Evolutionary conservation across 441 rosid species (phyloP).

Genomic region (Populus trichocarpa): DNA sequence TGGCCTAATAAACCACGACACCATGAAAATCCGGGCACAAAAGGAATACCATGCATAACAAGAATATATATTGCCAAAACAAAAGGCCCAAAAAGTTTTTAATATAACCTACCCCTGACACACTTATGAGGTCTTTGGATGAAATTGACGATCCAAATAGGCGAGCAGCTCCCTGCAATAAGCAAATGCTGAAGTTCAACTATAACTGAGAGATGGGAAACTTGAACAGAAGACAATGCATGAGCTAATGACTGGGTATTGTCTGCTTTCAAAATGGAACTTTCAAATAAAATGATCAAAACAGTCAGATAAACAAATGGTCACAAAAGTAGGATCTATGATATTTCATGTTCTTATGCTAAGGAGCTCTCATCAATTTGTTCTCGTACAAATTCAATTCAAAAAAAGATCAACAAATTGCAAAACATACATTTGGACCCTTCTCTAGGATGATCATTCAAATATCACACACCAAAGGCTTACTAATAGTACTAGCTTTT

Average conservation of each 20-base stretch:
- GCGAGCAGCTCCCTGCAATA: conserved; percentile 91
- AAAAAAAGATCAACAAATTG: no score
- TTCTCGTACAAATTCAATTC: neutral
- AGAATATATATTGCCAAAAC: neutral
- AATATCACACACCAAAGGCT: neutral
- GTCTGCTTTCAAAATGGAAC: neutral
- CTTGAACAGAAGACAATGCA: neutral
- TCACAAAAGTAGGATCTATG: neutral
- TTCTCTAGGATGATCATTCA: neutral
- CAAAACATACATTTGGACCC: no score
- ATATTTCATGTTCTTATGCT: neutral
- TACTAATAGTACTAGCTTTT: neutral
- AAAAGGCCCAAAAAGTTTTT: conserved; percentile 1
- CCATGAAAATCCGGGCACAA: neutral
- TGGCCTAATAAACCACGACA: conserved; percentile 43
- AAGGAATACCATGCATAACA: neutral
- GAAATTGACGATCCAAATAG: conserved; percentile 86
- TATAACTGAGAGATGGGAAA: conserved; percentile 9
- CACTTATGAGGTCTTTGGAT: conserved; percentile 68
- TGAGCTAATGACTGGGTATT: neutral
- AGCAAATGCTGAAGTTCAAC: conserved; percentile 8
- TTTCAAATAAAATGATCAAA: neutral
- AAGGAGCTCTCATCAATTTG: neutral
- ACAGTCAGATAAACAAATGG: neutral
- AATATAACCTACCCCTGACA: conserved; percentile 75